Evolutionary conservation across 2,329 filamentous ascomycete genomes (phyloP).

Genomic region (Aspergillus brasiliensis): DNA sequence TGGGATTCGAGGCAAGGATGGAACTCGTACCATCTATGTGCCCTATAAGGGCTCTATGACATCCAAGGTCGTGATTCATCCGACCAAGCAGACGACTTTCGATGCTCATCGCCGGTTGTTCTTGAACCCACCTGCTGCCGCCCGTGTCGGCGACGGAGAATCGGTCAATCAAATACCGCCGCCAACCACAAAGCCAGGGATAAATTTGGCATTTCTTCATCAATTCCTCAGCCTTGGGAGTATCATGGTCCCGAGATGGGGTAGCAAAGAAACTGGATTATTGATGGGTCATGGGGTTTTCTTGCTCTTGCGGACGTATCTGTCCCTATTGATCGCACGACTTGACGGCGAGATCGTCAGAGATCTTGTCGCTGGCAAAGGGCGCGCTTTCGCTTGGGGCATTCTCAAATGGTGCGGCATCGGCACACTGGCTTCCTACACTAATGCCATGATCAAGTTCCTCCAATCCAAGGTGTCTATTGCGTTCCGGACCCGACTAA

Average conservation of each 20-base stretch:
- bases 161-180: constrained; percentile 69
- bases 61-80: constrained; percentile 86
- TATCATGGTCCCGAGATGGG: constrained; percentile 96
- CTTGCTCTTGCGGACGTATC: constrained; percentile 86
- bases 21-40: constrained; percentile 91
- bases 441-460: constrained; percentile 98
- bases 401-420: constrained; percentile 94
- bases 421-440: constrained; percentile 91
- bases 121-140: constrained; percentile 82
- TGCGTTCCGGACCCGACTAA: constrained; percentile 91
- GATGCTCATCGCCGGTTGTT: constrained; percentile 94
- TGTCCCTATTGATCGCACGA: constrained; percentile 88
- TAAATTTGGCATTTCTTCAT: constrained; percentile 94
- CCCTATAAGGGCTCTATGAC: constrained; percentile 77
- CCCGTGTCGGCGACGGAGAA: constrained; percentile 71
- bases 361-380: constrained; percentile 93
- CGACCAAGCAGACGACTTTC: constrained; percentile 90
- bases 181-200: constrained; percentile 84
- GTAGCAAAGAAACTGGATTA: constrained; percentile 91
- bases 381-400: constrained; percentile 82
- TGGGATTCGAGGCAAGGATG: constrained; percentile 90
- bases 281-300: constrained; percentile 87
- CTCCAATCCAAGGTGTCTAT: constrained; percentile 98
- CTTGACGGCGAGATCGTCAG: constrained; percentile 95
- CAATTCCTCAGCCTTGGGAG: constrained; percentile 95